A percentile compares a stretch with the other conserved stretches of the same genome.
phyloP scores from a whole-genome alignment of 2,329 filamentous ascomycete species.

The Nannizzia gypsea region DNA sequence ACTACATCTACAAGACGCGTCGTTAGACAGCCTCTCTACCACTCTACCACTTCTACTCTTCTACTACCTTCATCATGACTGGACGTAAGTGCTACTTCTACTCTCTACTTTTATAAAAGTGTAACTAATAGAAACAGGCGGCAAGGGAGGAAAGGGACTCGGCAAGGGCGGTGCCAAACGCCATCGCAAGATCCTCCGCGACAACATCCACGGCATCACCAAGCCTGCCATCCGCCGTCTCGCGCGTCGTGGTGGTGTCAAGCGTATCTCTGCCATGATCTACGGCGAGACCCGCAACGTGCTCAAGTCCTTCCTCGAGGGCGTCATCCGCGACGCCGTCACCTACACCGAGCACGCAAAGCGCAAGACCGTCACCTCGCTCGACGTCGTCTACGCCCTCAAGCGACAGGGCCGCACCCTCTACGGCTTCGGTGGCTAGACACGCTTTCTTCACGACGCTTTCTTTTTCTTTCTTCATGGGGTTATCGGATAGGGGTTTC shows the following conservation, averaged over 20 bases:
- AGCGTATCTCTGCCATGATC: slow-evolving; percentile 98
- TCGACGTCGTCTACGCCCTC: slow-evolving; percentile 52
- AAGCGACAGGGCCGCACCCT: slow-evolving; percentile 59
- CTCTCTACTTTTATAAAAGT: slow-evolving; percentile 13
- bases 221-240: slow-evolving; percentile 98
- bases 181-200: slow-evolving; percentile 97
- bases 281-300: slow-evolving; percentile 75
- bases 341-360: slow-evolving; percentile 77
- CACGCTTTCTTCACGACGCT: not conserved
- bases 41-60: slow-evolving; percentile 14
- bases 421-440: slow-evolving; percentile 82
- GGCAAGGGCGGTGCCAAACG: slow-evolving; percentile 98
- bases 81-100: slow-evolving; percentile 40
- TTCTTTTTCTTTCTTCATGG: slow-evolving; percentile 4
- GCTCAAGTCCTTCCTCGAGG: slow-evolving; percentile 72
- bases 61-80: slow-evolving; percentile 43
- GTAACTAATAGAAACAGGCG: too few relatives aligned
- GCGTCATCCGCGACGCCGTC: slow-evolving; percentile 67
- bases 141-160: slow-evolving; percentile 94
- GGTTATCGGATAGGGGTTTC: slow-evolving; percentile 7
- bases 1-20: slow-evolving; percentile 14
- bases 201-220: slow-evolving; percentile 99
- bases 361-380: slow-evolving; percentile 47
- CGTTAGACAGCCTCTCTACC: slow-evolving; percentile 13
- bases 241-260: slow-evolving; percentile 97